phyloP scores from a whole-genome alignment of 257 asterid species.

The Salvia miltiorrhiza region DNA sequence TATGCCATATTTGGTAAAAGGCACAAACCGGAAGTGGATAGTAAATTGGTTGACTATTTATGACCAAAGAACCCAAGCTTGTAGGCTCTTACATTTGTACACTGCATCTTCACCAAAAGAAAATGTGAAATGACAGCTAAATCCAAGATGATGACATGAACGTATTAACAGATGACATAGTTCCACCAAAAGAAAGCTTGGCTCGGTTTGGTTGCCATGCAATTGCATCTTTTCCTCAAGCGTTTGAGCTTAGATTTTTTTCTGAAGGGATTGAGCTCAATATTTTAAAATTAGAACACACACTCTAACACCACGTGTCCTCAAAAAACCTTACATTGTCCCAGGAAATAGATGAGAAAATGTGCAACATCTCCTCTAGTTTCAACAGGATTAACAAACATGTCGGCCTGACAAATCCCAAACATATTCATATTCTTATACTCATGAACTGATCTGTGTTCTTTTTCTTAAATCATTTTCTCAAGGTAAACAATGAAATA shows the following conservation, averaged over 20 bases:
- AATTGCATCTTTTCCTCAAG: neutral
- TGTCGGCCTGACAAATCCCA: neutral
- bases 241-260: neutral
- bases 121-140: neutral
- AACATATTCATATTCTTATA: constrained; percentile 2
- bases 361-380: too few relatives aligned
- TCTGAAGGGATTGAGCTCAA: neutral
- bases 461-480: neutral
- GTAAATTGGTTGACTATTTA: too few relatives aligned
- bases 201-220: neutral
- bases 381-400: neutral
- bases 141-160: neutral
- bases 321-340: neutral
- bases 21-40: neutral
- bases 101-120: neutral
- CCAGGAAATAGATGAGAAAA: too few relatives aligned
- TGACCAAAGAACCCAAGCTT: neutral
- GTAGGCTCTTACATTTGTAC: neutral
- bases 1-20: neutral
- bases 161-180: neutral
- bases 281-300: neutral
- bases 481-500: neutral
- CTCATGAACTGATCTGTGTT: neutral
- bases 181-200: neutral
- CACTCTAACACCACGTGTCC: neutral